Evolutionary conservation across 768 basidiomycete species (phyloP), one percentile per base, ranked within the genome.

Genomic region (Amanita inopinata): DNA sequence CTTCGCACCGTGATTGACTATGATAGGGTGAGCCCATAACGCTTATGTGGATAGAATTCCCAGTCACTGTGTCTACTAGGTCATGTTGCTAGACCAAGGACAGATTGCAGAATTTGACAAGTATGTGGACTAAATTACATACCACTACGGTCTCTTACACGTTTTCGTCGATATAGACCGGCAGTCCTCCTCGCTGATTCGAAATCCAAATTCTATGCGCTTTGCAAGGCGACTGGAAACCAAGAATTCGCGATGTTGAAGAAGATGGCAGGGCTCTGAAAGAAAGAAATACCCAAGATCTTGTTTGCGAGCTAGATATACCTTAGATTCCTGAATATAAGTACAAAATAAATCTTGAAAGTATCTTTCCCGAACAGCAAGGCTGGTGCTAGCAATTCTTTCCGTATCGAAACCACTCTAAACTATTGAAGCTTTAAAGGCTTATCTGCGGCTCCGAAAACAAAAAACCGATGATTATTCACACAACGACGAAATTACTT

Each of bases 41-140:
- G n/a, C n/a, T 44, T 14, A 30, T 18, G 7, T 3, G 4, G 25
- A 19, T 8, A 25, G 18, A n/a, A n/a, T n/a, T n/a, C 23, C 11
- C 24, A 7, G 8, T 34, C 40, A 14, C 14, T 1, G 20, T n/a
- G 19, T 38, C 31, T 35, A 40, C 37, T 35, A 30, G 84, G 76
- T 87, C 32, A 76, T 86, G 74, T 62, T 87, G 5, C 67, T 91
- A 18, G 86, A 89, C 35, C 69, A 84, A 56, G 88, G 89, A 3
- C 71, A 71, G 1, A 85, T 92, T 33, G 69, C 73, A 3, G 89
- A 91, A 53, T 90, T 81, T 51, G 83, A 83, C 54, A 70, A 58
- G 66, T 73, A 46, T 24, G 66, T 55, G 22, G 7, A 11, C 18
- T 15, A 20, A 22, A 8, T 34, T 15, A 6, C 19, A 15, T 34